A percentile compares a stretch with the other conserved stretches of the same genome.
Conservation (phyloP, 116 monocot species). For the Phalaenopsis hybrid region DNA sequence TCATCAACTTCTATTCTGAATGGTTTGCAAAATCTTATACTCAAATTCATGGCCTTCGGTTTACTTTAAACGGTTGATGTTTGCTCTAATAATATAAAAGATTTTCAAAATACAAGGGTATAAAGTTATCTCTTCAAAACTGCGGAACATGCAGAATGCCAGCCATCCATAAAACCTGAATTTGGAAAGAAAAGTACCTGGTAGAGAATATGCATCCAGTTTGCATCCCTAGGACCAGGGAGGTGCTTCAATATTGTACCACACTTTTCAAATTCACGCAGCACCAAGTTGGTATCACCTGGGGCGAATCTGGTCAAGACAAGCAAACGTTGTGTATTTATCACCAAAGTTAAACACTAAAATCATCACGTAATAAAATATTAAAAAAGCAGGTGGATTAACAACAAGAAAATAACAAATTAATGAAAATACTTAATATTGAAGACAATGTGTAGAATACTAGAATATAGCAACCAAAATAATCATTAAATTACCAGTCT, state of each 20-base stretch:
- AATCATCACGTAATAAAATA: not conserved
- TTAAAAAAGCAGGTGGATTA: not conserved
- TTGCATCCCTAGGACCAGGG: conserved; percentile 81
- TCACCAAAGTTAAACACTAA: not conserved
- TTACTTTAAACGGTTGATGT: no score
- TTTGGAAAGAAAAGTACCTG: conserved; percentile 36
- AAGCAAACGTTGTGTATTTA: not conserved
- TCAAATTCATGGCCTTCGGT: no score
- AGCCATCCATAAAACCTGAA: not conserved
- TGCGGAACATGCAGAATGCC: not conserved
- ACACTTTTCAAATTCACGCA: conserved; percentile 89
- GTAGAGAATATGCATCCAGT: conserved; percentile 88
- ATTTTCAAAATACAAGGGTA: no score
- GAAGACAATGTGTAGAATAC: no score
- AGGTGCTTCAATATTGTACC: conserved; percentile 63
- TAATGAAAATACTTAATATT: not conserved
- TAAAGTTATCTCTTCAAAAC: not conserved
- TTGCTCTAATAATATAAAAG: no score
- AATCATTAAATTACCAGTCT: no score
- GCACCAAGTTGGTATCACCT: conserved; percentile 72
- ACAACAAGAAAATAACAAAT: not conserved
- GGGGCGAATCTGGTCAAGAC: conserved; percentile 52
- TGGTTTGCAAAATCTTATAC: no score
- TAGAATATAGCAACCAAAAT: no score
- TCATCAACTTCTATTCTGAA: no score